Evolutionary conservation across 768 basidiomycete species (phyloP), one percentile per base, ranked within the genome.

Genomic region (Myochromella boudieri): DNA sequence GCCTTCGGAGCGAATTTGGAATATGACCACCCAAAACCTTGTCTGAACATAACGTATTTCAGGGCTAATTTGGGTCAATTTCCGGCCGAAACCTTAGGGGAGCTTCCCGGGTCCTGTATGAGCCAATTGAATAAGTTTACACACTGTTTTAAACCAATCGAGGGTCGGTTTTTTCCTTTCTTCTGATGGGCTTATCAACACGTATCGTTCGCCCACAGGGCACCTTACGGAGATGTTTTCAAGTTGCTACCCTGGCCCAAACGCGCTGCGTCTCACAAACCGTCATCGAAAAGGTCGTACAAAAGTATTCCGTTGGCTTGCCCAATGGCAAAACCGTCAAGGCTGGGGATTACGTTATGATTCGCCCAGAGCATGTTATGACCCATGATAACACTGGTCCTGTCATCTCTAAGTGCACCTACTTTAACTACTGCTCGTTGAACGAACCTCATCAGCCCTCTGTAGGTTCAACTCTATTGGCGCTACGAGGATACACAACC

Each of bases 311-410:
- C 0, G 91, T 98, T n/a, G 93, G 85, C 40, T 74, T 94, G 1
- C 84, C 91, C 2, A 68, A 76, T 42, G 87, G 86, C 34, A 91
- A 87, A 63, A 71, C 75, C 12, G 90, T 98, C 55, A 84, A 82
- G 57, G 91, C 94, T 28, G 97, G 95, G 11, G 97, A 99, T 84
- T 98, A 98, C 83, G 94, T 98, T 29, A 99, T 97, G 95, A 97
- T 99, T 69, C 82, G 84, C 32, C 97, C 97, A 18, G 87, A 97
- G 63, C 93, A 98, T 79, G 94, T 97, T 57, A 95, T 95, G 92
- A 95, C 91, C 8, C 93, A 95, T 55, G 97, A 99, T 61, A 98
- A 98, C 63, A 99, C 97, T 10, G 97, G 94, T 0, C 95, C 97
- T 6, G 95, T 99, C 53, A 95, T 99, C 50, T 85, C 89, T 63